Evolutionary conservation across 768 basidiomycete genomes (phyloP).

Genomic region (Naganishia onofrii): DNA sequence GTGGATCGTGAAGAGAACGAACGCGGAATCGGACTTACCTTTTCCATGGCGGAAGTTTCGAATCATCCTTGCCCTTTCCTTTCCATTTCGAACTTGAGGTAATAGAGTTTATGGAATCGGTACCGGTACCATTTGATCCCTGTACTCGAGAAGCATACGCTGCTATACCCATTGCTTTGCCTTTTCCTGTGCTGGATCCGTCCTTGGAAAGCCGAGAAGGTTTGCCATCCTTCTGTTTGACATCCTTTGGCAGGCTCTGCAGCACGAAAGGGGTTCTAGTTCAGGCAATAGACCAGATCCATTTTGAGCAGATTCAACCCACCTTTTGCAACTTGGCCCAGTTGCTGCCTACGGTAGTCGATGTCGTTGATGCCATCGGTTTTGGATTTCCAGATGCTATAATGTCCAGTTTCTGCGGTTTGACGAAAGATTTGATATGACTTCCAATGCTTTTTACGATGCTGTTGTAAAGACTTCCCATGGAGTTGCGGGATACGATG

Average conservation of each 20-base stretch:
- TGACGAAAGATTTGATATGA: slow-evolving; percentile 9
- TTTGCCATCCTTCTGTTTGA: neutral
- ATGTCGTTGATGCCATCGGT: neutral
- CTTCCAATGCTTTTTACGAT: neutral
- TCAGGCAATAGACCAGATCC: too few species aligned
- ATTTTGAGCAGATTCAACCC: too few species aligned
- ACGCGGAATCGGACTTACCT: neutral
- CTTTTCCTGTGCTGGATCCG: slow-evolving; percentile 7
- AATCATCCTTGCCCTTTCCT: slow-evolving; percentile 15
- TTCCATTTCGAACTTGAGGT: slow-evolving; percentile 10
- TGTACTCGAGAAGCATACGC: slow-evolving; percentile 18
- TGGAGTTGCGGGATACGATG: neutral
- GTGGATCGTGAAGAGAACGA: neutral
- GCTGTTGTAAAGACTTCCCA: slow-evolving; percentile 4
- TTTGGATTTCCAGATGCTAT: slow-evolving; percentile 1
- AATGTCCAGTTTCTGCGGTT: neutral
- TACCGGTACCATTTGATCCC: neutral
- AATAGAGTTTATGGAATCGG: neutral
- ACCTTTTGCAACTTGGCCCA: slow-evolving; percentile 18
- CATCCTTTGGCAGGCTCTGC: slow-evolving; percentile 17
- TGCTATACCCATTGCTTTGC: slow-evolving; percentile 21
- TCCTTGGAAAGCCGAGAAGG: neutral
- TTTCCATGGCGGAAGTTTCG: slow-evolving; percentile 13
- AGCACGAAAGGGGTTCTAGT: neutral
- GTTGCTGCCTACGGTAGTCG: neutral